Percentiles rank a stretch among this genome's conserved stretches.
Evolutionary conservation across 352 stramenopile genomes (phyloP).

Genomic region (Pythium coloratum): DNA sequence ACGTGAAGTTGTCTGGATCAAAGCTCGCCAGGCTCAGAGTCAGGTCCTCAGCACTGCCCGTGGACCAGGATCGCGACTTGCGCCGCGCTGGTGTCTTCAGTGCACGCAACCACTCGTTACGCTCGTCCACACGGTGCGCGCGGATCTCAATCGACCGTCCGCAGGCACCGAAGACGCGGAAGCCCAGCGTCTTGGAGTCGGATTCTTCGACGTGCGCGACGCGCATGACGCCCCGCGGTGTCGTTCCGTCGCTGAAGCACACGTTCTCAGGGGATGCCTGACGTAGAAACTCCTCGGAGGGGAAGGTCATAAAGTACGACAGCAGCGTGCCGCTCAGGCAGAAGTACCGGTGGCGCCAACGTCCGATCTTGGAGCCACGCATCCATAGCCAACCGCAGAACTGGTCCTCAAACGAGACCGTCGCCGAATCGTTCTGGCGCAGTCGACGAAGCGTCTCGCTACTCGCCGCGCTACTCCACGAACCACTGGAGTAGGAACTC

Average conservation of each 20-base stretch:
- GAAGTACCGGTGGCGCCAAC: constrained; percentile 78
- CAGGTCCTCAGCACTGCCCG: constrained; percentile 46
- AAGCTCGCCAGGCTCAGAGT: constrained; percentile 60
- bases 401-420: constrained; percentile 57
- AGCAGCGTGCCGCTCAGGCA: constrained; percentile 68
- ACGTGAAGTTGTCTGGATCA: constrained; percentile 47
- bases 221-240: constrained; percentile 64
- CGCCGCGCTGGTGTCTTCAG: constrained; percentile 61
- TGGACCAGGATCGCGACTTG: constrained; percentile 67
- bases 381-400: constrained; percentile 86
- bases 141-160: constrained; percentile 72
- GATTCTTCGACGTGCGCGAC: constrained; percentile 73
- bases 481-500: constrained; percentile 23
- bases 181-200: constrained; percentile 51
- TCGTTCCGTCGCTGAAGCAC: constrained; percentile 51
- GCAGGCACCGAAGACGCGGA: constrained; percentile 70
- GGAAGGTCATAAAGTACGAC: constrained; percentile 71
- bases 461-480: constrained; percentile 27
- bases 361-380: constrained; percentile 50
- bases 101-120: constrained; percentile 64
- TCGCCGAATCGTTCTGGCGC: constrained; percentile 41
- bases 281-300: constrained; percentile 70
- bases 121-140: constrained; percentile 55
- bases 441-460: constrained; percentile 38
- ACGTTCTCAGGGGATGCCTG: constrained; percentile 43